Evolutionary conservation across 805 yeast species (phyloP), one percentile per base, ranked within the genome.

Genomic region (Kodamaea restingae): DNA sequence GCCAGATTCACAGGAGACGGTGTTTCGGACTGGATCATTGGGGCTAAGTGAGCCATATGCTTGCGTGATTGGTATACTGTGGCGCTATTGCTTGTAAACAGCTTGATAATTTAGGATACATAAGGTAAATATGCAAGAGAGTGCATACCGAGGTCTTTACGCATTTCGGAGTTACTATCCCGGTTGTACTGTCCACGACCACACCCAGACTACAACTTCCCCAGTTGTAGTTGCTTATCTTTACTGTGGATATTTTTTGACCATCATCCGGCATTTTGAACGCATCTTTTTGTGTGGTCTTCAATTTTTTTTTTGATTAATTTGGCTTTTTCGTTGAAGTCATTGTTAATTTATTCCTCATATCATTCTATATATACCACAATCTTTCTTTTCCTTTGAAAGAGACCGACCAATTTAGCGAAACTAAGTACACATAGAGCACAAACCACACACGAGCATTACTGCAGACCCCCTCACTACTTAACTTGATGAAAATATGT

Each of bases 401-500:
- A 27, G 17, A 15, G 14, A 27, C 17, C 31, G 17, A 27, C 17
- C 17, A 27, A 5, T 15, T 27, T 7, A 14, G 14, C 31, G 31
- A 27, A 27, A 27, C 17, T 4, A 5, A n/a, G 15, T 7, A n/a
- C 31, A 5, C 17, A 14, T 9, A 27, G 27, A 25, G 27, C 10
- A 7, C 12, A 5, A 20, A 25, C 7, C n/a, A 25, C 5, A 25
- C 11, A 7, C 24, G 24, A 21, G 24, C 24, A 7, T 21, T n/a
- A n/a, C n/a, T n/a, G n/a, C n/a, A n/a, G n/a, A n/a, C n/a, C n/a
- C n/a, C 22, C 22, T 8, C 22, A 20, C 7, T 20, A 20, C 22
- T 27, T 12, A 27, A 27, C 31, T 27, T 27, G 31, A 27, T 27
- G 31, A 27, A 25, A 39, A 8, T 35, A 45, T 45, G 48, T 42